A percentile compares a stretch with the other conserved stretches of the same genome.
Conservation (phyloP, 305 asterid species). For the Rubia tinctorum region DNA sequence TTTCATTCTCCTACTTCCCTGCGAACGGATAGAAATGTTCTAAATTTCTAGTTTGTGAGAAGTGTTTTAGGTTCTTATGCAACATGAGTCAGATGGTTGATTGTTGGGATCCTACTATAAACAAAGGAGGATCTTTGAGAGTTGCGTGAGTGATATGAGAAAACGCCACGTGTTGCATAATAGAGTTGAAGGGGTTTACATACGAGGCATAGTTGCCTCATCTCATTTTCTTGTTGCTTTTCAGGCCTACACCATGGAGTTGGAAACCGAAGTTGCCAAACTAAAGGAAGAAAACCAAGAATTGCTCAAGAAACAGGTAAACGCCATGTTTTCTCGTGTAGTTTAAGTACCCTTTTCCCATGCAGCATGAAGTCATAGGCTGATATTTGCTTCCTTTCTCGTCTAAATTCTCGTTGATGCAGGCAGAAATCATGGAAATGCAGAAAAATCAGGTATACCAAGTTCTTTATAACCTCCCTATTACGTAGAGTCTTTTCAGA, state of each 20-base stretch:
- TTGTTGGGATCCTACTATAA: background rate
- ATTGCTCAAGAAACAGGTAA: conserved; percentile 74
- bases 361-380: background rate
- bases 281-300: conserved; percentile 83
- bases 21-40: background rate
- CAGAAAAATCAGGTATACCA: conserved; percentile 71
- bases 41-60: conserved; percentile 9
- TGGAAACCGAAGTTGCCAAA: conserved; percentile 93
- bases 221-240: conserved; percentile 2
- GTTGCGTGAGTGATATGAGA: background rate
- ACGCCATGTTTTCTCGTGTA: background rate
- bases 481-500: background rate
- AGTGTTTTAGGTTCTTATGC: background rate
- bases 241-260: conserved; percentile 85
- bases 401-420: conserved; percentile 16
- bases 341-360: background rate
- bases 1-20: background rate
- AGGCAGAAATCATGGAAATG: conserved; percentile 66
- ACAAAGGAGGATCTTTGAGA: background rate
- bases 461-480: background rate
- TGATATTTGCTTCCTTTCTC: background rate
- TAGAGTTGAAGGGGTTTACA: background rate
- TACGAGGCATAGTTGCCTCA: background rate
- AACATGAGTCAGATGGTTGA: conserved; percentile 14
- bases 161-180: background rate